Evolutionary conservation across 2,329 filamentous ascomycete genomes (phyloP), one percentile per base, ranked within the genome.

Genomic region (Chalara sp.): DNA sequence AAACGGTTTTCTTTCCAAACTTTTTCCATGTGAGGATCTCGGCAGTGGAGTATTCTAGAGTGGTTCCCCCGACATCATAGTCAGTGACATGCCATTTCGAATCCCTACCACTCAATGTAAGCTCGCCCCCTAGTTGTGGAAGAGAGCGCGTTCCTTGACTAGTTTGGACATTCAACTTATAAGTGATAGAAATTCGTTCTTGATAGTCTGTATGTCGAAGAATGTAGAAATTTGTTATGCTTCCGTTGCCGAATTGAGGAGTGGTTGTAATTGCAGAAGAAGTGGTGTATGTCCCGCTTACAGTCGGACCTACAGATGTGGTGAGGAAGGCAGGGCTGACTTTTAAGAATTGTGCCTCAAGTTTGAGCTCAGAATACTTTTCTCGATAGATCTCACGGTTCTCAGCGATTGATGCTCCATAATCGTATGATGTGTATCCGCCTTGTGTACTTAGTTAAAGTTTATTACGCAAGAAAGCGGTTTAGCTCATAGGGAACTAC

Each of bases 321-420:
- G 78, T 77, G 13, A 89, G 68, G 59, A 88, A 91, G 0, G 78
- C 80, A 0, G 86, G 84, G 0, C 43, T 87, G 0, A 82, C 84
- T 58, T 84, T 84, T 48, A 88, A 66, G 66, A 92, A 92, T 58
- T 88, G 86, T 30, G 80, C 86, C 55, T 88, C 72, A 1, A 92
- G 76, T 62, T 92, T 93, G 30, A 87, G 72, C 64, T 93, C 87
- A 41, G 81, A 84, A 65, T 89, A 92, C 65, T 92, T 92, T 63
- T 90, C 86, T 2, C 86, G 77, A 31, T 75, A 69, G 3, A 92
- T 71, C 1, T 76, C 76, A 29, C 87, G 76, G 41, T 87, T 81
- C 62, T 93, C 88, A 1, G 76, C 75, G 48, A 92, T 88, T 6
- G 75, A 71, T 5, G 81, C 73, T 5, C 78, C 76, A 47, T 80